phyloP scores from a whole-genome alignment of 2,329 filamentous ascomycete species.

The Aurifilum marmelostoma region DNA sequence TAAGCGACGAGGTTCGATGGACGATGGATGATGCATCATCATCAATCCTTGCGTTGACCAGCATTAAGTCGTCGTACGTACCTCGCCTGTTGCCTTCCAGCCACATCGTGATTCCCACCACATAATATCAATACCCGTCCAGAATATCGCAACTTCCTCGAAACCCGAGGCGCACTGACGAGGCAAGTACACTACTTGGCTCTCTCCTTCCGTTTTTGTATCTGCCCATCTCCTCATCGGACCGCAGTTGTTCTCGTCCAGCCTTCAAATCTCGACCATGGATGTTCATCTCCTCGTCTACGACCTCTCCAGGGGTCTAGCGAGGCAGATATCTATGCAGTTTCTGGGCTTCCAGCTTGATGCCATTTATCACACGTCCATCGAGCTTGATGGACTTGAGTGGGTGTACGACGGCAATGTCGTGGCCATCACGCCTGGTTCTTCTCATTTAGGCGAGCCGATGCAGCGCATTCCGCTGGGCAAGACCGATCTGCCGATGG shows the following conservation, averaged over 20 bases:
- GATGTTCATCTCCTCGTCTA: constrained; percentile 79
- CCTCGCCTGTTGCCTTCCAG: constrained; percentile 24
- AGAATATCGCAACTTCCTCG: background rate
- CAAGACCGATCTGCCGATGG: constrained; percentile 74
- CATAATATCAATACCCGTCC: background rate
- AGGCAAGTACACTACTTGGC: constrained; percentile 20
- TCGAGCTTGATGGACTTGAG: constrained; percentile 82
- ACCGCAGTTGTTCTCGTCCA: background rate
- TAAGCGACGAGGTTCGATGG: constrained; percentile 25
- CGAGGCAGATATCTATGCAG: constrained; percentile 57
- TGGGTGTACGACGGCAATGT: constrained; percentile 91
- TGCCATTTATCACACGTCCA: constrained; percentile 92
- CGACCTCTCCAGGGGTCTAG: constrained; percentile 70
- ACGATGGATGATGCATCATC: constrained; percentile 16
- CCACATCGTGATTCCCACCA: background rate
- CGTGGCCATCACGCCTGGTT: constrained; percentile 77
- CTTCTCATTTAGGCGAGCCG: constrained; percentile 84
- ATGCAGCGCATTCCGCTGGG: constrained; percentile 78
- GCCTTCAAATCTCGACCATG: constrained; percentile 50
- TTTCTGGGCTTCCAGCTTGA: constrained; percentile 70
- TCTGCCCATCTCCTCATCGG: background rate
- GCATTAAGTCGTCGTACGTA: constrained; percentile 10
- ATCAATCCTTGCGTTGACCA: constrained; percentile 20
- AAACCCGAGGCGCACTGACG: background rate
- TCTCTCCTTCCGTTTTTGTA: background rate